A percentile compares a stretch with the other conserved stretches of the same genome.
phyloP scores from a whole-genome alignment of 345 rosid species.

The Corchorus olitorius region DNA sequence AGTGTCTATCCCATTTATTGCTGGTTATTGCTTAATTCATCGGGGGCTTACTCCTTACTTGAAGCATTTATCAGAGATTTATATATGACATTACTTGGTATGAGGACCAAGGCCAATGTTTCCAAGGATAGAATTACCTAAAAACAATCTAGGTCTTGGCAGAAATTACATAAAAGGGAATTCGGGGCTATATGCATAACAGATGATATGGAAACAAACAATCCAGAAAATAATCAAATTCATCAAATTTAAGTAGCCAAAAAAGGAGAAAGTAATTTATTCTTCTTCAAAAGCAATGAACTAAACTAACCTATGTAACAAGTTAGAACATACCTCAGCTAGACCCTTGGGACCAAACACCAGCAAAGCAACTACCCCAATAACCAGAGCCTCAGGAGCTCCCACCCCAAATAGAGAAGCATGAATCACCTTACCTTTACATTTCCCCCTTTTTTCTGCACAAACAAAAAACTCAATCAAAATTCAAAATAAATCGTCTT shows the following conservation, averaged over 20 bases:
- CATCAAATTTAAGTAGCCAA: not conserved
- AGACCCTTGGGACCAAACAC: slow-evolving; percentile 99
- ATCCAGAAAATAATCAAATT: not conserved
- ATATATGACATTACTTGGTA: not conserved
- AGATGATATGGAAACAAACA: not conserved
- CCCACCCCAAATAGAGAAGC: slow-evolving; percentile 98
- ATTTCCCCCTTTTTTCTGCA: slow-evolving; percentile 60
- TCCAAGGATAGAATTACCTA: not conserved
- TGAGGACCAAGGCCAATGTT: not conserved
- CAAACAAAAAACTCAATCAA: not conserved
- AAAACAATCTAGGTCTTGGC: not conserved
- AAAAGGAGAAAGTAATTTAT: not conserved
- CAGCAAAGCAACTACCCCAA: slow-evolving; percentile 96
- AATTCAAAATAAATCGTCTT: not conserved
- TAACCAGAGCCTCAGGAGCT: slow-evolving; percentile 97
- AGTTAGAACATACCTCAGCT: slow-evolving; percentile 72
- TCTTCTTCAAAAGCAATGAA: not conserved
- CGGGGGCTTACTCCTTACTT: not conserved
- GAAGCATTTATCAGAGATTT: not conserved
- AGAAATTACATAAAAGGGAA: not conserved
- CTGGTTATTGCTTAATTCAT: not conserved
- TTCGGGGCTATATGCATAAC: not conserved
- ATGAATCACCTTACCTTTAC: slow-evolving; percentile 44
- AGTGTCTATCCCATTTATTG: not conserved
- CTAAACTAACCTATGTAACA: not conserved